A percentile compares a stretch with the other conserved stretches of the same genome.
Evolutionary conservation across 2,329 filamentous ascomycete genomes (phyloP).

Genomic region (Fusarium ramigenum): DNA sequence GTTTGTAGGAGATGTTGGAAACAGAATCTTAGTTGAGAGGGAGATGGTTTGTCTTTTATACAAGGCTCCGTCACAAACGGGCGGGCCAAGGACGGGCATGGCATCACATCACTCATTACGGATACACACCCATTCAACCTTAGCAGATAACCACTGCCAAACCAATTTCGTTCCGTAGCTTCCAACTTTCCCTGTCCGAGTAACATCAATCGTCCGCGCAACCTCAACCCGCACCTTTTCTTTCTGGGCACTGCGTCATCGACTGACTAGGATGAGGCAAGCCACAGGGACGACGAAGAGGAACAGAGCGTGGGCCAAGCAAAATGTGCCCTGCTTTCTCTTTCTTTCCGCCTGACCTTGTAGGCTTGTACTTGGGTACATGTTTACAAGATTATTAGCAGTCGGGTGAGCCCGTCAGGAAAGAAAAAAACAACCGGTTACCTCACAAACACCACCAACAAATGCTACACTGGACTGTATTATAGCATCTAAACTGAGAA

Average conservation of each 20-base stretch:
- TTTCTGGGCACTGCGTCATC: constrained; percentile 47
- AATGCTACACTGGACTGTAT: not conserved
- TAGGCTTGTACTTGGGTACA: not conserved
- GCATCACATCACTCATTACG: constrained; percentile 24
- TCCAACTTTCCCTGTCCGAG: constrained; percentile 38
- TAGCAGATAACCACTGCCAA: not conserved
- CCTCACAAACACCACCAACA: not conserved
- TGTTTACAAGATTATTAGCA: constrained; percentile 5
- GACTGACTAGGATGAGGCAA: constrained; percentile 37
- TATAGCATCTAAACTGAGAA: not conserved
- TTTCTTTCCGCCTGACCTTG: constrained; percentile 22
- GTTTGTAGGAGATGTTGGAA: constrained; percentile 9
- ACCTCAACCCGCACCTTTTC: constrained; percentile 33
- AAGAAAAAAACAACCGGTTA: not conserved
- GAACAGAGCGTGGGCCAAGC: constrained; percentile 28
- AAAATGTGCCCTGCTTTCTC: constrained; percentile 35
- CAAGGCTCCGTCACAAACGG: constrained; percentile 12
- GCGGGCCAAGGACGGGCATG: constrained; percentile 9
- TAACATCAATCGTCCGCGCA: constrained; percentile 17
- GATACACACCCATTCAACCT: constrained; percentile 9
- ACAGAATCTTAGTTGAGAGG: constrained; percentile 14
- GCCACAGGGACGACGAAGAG: constrained; percentile 30
- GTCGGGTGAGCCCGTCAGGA: not conserved
- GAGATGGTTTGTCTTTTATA: constrained; percentile 40
- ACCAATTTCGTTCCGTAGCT: constrained; percentile 21